These are phyloP conservation scores for Neurospora sp. DNA, from an alignment of 495 filamentous ascomycete species.

Conservation along the genomic window DNA sequence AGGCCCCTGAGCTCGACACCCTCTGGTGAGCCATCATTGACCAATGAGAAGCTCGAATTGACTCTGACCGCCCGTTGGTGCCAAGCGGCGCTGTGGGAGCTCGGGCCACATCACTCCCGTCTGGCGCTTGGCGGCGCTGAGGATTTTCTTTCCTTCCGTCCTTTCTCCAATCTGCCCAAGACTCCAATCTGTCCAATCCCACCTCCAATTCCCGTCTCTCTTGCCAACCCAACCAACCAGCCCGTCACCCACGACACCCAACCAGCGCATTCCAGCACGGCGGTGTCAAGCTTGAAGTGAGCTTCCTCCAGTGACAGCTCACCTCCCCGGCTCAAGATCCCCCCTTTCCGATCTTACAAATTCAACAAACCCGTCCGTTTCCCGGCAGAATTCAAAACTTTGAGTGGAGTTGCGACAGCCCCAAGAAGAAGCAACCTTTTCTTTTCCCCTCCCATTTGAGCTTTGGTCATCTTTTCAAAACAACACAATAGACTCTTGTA, in stretches of 20 bases:
- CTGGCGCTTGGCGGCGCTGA: neutral
- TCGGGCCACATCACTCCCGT: neutral
- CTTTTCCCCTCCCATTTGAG: neutral
- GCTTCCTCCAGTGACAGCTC: neutral
- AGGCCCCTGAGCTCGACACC: neutral
- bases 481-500: neutral
- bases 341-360: neutral
- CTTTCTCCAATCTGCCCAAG: neutral
- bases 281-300: neutral
- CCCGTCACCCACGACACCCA: neutral
- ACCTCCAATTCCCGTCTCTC: neutral
- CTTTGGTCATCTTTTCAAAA: neutral
- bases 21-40: conserved; percentile 1
- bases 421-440: neutral
- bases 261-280: neutral
- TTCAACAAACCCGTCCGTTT: neutral
- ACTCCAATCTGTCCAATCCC: neutral
- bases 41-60: neutral
- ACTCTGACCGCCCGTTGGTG: neutral
- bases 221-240: neutral
- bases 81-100: neutral
- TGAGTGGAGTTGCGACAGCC: neutral
- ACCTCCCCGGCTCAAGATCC: neutral
- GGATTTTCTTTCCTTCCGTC: neutral
- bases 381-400: neutral